Percentiles rank a stretch among this genome's conserved stretches.
Evolutionary conservation across 371 early-diverging fungal genomes (phyloP).

Genomic region (Rhizopus arrhizus): DNA sequence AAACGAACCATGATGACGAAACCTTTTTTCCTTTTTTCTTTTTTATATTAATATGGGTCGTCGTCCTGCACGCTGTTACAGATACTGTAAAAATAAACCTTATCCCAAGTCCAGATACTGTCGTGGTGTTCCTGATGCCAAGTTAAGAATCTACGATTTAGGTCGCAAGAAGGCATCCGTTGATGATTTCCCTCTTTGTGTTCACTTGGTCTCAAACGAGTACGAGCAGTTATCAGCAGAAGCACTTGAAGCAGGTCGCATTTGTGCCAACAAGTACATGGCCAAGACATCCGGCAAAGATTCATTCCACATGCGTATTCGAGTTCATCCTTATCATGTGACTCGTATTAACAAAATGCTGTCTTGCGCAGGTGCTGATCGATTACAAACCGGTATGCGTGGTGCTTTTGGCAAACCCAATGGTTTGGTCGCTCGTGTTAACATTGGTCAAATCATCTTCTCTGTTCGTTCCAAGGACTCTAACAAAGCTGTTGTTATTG

Average conservation of each 20-base stretch:
- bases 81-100: constrained; percentile 99
- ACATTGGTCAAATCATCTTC: constrained; percentile 98
- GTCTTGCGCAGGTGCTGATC: constrained; percentile 99
- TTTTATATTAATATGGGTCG: constrained; percentile 83
- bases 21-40: neutral
- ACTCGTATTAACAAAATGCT: constrained; percentile 99
- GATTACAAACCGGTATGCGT: constrained; percentile 99
- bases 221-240: constrained; percentile 99
- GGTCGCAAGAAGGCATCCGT: constrained; percentile 99
- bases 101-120: constrained; percentile 99
- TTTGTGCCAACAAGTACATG: constrained; percentile 99
- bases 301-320: constrained; percentile 99
- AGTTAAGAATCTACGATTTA: constrained; percentile 98
- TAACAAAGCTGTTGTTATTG: constrained; percentile 94
- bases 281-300: constrained; percentile 99
- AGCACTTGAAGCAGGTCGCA: constrained; percentile 99
- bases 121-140: constrained; percentile 99
- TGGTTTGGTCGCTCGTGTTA: constrained; percentile 98
- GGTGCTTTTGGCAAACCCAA: constrained; percentile 99
- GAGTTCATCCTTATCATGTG: constrained; percentile 99
- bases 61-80: constrained; percentile 99
- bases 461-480: constrained; percentile 98
- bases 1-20: neutral
- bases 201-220: constrained; percentile 98
- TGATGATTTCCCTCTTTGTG: constrained; percentile 96